These are phyloP conservation scores for Talaromyces ruber DNA, from an alignment of 495 filamentous ascomycete species.

Conservation along the genomic window DNA sequence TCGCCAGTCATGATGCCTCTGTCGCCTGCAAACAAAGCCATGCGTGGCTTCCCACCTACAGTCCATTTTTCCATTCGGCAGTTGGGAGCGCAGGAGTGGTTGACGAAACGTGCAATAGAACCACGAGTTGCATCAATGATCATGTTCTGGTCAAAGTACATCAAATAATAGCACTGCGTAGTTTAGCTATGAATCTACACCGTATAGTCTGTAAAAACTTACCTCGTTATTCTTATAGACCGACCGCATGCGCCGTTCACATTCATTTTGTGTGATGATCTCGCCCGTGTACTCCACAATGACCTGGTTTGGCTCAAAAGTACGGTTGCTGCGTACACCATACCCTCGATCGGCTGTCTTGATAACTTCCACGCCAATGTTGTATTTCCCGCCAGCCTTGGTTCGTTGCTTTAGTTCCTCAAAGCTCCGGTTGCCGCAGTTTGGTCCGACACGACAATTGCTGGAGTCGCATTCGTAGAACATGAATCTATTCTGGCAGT, in stretches of 20 bases:
- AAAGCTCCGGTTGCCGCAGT: constrained; percentile 83
- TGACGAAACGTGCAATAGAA: constrained; percentile 94
- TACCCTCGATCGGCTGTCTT: constrained; percentile 85
- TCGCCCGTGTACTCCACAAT: constrained; percentile 98
- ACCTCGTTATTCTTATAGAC: constrained; percentile 90
- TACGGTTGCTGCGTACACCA: constrained; percentile 82
- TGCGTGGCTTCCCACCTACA: constrained; percentile 87
- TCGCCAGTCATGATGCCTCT: constrained; percentile 84
- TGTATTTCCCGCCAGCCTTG: constrained; percentile 72
- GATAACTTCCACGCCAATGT: constrained; percentile 88
- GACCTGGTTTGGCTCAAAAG: constrained; percentile 83
- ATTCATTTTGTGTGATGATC: constrained; percentile 90
- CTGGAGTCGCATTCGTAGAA: constrained; percentile 90
- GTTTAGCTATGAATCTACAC: constrained; percentile 10
- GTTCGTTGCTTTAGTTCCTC: constrained; percentile 66
- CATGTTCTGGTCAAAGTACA: constrained; percentile 98
- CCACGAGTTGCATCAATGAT: constrained; percentile 96
- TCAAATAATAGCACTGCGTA: constrained; percentile 83
- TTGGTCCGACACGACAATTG: constrained; percentile 70
- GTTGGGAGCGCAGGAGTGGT: constrained; percentile 96
- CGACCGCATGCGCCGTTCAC: constrained; percentile 84
- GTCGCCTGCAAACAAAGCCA: constrained; percentile 94
- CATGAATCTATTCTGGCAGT: constrained; percentile 92
- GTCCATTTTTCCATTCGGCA: constrained; percentile 97
- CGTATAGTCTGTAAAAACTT: constrained; percentile 16